A percentile compares a stretch with the other conserved stretches of the same genome.
Evolutionary conservation across 192 early-diverging fungal species (phyloP).

Genomic region (Glomus cerebriforme): DNA sequence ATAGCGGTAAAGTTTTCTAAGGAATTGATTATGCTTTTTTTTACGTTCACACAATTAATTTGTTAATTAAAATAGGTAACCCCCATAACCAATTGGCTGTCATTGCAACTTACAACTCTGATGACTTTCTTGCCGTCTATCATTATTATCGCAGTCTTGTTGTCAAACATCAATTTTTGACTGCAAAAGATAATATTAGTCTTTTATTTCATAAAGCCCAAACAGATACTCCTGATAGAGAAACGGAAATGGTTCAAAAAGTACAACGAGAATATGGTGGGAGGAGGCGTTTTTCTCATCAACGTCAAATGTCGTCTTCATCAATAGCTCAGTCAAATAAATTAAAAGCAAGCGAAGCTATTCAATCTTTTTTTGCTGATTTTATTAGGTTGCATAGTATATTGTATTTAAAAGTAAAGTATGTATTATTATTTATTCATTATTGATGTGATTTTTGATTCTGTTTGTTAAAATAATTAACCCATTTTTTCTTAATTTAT

Average conservation of each 20-base stretch:
- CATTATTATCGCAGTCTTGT: constrained; percentile 54
- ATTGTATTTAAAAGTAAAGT: constrained; percentile 40
- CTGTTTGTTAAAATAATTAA: no score
- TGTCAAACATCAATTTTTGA: constrained; percentile 50
- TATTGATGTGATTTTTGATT: not conserved
- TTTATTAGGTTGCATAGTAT: constrained; percentile 45
- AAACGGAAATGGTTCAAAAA: not conserved
- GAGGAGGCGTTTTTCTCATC: constrained; percentile 34
- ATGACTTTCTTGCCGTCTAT: constrained; percentile 50
- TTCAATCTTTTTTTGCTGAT: constrained; percentile 37
- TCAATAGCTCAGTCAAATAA: constrained; percentile 30
- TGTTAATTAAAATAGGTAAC: constrained; percentile 44
- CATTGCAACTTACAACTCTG: constrained; percentile 56
- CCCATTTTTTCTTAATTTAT: not conserved
- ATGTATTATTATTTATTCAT: constrained; percentile 28
- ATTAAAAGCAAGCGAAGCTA: constrained; percentile 33
- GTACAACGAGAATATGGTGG: constrained; percentile 36
- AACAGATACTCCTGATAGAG: not conserved
- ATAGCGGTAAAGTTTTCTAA: constrained; percentile 38
- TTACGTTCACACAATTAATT: not conserved
- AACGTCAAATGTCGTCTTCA: constrained; percentile 2
- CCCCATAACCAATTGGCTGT: constrained; percentile 82
- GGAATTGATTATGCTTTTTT: not conserved
- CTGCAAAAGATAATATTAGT: constrained; percentile 49
- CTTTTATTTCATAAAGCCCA: constrained; percentile 45